phyloP scores from a whole-genome alignment of 805 yeast species.

The Zygosaccharomyces lentus region DNA sequence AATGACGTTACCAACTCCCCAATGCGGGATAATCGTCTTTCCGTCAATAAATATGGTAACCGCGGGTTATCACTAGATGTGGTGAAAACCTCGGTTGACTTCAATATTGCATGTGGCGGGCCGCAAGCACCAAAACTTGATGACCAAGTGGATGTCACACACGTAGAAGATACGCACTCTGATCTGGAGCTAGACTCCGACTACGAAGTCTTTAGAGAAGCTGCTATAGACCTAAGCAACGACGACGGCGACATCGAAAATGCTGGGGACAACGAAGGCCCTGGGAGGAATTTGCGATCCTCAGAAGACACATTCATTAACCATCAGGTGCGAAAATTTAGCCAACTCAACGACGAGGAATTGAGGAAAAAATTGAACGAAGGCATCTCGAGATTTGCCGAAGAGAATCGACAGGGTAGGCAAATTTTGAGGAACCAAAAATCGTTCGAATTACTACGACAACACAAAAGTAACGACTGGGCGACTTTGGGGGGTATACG shows the following conservation, averaged over 20 bases:
- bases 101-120: conserved; percentile 2
- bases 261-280: conserved; percentile 1
- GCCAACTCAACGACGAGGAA: conserved; percentile 26
- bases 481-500: conserved; percentile 2
- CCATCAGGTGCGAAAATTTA: conserved; percentile 4
- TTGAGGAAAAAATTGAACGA: conserved; percentile 26
- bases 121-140: conserved; percentile 9
- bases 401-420: conserved; percentile 31
- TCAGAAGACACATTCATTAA: conserved; percentile 3
- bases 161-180: conserved; percentile 16
- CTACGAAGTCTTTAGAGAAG: conserved; percentile 4
- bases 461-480: conserved; percentile 7
- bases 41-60: conserved; percentile 9
- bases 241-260: background rate
- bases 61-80: conserved; percentile 25
- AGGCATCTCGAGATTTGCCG: conserved; percentile 28
- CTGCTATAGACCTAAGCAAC: conserved; percentile 1
- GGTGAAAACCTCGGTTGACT: conserved; percentile 9
- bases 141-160: conserved; percentile 15
- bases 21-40: background rate
- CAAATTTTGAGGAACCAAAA: conserved; percentile 29
- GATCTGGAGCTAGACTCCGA: conserved; percentile 16
- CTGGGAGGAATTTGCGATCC: conserved; percentile 1
- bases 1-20: background rate
- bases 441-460: conserved; percentile 28